Base-by-base conservation (phyloP, 2,329 filamentous ascomycete species). In the Talaromyces islandicus region DNA sequence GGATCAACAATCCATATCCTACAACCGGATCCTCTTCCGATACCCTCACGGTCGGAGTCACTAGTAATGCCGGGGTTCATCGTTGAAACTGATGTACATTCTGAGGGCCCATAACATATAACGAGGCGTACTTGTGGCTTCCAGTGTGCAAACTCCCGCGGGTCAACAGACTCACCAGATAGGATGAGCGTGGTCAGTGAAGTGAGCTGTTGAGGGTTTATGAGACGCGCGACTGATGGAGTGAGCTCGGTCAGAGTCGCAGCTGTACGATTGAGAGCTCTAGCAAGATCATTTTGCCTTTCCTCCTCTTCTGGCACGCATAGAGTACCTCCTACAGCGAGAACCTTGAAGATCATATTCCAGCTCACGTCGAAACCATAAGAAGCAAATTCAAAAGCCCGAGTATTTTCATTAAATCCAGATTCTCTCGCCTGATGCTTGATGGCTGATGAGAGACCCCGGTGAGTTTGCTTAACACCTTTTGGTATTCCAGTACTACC, bases 161-260 rank as follows among this genome's bases (percentile, higher is more conserved):
- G 66, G 1, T 81, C 79, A 21, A 78, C 79, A 7, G 70, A 68
- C 56, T 77, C 74, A 12, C 72, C 74, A 25, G 69, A 69, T 29
- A 77, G 65, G 5, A 68, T 65, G 43, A 79, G 58, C 1, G 65
- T 67, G n/a, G n/a, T 69, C 70, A 9, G 60, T 0, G n/a, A n/a
- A n/a, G n/a, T n/a, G n/a, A n/a, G n/a, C n/a, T n/a, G n/a, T n/a
- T n/a, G n/a, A n/a, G 72, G 72, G 7, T 68, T 61, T 6, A 79
- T 60, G 2, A 76, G 62, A 11, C 70, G 64, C 0, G 83, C 83
- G n/a, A 86, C 75, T 0, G 81, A 74, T 0, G 83, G 78, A 0
- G 84, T 86, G 69, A 86, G 78, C 66, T 83, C 80, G 1, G 76
- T 79, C 76, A 76, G 79, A 35, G 75, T 81, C 38, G 80, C 78